phyloP scores from a whole-genome alignment of 768 basidiomycete genomes.

The Suillus americanus region DNA sequence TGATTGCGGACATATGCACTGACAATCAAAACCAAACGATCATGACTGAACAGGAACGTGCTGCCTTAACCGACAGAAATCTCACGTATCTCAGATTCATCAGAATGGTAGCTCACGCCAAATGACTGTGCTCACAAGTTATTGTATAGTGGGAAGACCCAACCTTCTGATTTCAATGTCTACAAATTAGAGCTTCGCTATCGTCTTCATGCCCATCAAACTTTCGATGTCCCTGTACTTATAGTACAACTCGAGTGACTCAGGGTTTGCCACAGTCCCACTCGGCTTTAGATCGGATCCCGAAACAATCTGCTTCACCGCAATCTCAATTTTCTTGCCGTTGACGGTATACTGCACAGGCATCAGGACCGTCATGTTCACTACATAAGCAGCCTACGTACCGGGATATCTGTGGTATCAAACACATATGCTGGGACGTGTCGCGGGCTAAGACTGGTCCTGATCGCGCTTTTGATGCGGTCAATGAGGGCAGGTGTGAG shows the following conservation, averaged over 20 bases:
- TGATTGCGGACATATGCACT: not conserved
- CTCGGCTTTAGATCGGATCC: conserved; percentile 63
- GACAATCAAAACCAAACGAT: not conserved
- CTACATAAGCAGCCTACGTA: conserved; percentile 32
- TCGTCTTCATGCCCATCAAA: conserved; percentile 12
- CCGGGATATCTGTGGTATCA: conserved; percentile 65
- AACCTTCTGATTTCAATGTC: not conserved
- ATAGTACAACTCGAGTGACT: conserved; percentile 63
- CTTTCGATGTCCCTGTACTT: conserved; percentile 55
- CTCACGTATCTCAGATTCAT: not conserved
- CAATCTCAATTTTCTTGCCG: conserved; percentile 78
- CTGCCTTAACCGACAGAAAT: not conserved
- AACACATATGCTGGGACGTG: conserved; percentile 76
- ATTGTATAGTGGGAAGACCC: not conserved
- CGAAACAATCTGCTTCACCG: conserved; percentile 77
- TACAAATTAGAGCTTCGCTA: conserved; percentile 17
- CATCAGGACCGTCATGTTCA: not conserved
- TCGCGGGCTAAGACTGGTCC: conserved; percentile 59
- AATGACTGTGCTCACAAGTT: not conserved
- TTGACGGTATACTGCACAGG: conserved; percentile 65
- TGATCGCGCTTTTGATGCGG: conserved; percentile 57
- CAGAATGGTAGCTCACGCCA: not conserved
- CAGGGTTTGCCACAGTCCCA: conserved; percentile 75
- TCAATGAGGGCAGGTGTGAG: conserved; percentile 45
- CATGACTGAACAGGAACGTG: not conserved